Evolutionary conservation across 441 rosid genomes (phyloP), one percentile per base, ranked within the genome.

Genomic region (Gossypium gossypioides): DNA sequence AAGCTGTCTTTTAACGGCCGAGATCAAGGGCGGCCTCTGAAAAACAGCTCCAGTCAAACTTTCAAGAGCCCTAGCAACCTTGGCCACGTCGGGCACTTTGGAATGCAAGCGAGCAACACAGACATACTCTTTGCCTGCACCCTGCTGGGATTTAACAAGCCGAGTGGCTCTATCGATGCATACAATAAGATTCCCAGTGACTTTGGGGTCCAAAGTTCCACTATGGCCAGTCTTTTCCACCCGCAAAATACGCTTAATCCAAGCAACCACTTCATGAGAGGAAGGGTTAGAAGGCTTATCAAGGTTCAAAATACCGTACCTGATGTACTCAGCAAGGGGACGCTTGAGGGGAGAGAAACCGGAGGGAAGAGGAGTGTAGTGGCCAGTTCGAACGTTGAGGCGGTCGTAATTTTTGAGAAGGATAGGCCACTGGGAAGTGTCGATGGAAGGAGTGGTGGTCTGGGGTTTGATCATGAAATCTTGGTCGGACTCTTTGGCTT

Each of bases 71-170:
- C 98, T 84, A 72, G 89, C 92, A 0, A 93, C 94, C 74, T 88
- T 93, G 2, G 92, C 93, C 0, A 86, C 92, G 62, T 91, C 98
- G 12, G 92, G 81, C 22, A 93, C 92, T 66, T 86, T 87, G 22
- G 86, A 84, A 76, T 93, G 97, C 79, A 93, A 81, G 8, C 97
- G 80, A 34, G 98, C 98, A 21, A 93, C 82, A 69, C 98, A 93
- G n/a, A 93, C 98, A 55, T 93, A 91, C 85, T 93, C 98, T 73
- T 93, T 93, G 1, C 98, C 98, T 0, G 94, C 98, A 22, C 97
- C 98, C 71, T 93, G 97, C 75, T 93, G 97, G 3, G 98, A 93
- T 70, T 93, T 93, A 70, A 93, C 98, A 6, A 93, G 92, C 57
- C 97, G 84, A 0, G 97, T 93, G 32, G 98, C 98, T 77, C 98